Evolutionary conservation across 805 yeast genomes (phyloP).

Genomic region (Candida corydali): DNA sequence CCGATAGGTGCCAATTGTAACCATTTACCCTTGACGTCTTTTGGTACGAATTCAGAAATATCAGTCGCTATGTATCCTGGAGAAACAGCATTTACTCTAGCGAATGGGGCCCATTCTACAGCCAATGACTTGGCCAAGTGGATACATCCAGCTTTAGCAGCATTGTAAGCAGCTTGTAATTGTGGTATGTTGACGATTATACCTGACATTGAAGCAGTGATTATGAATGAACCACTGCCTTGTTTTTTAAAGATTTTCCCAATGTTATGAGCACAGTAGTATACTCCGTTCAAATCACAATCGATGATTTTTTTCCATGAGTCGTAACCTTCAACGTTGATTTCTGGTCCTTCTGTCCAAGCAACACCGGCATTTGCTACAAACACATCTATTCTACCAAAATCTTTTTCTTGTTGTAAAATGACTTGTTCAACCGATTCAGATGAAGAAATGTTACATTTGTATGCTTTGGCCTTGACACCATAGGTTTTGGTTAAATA

Average conservation of each 20-base stretch:
- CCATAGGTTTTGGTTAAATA: constrained; percentile 53
- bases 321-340: constrained; percentile 30
- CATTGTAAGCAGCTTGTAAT: constrained; percentile 44
- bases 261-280: constrained; percentile 40
- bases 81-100: constrained; percentile 39
- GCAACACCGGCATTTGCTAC: constrained; percentile 91
- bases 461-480: constrained; percentile 60
- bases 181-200: constrained; percentile 45
- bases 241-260: constrained; percentile 36
- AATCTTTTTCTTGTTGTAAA: constrained; percentile 54
- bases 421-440: constrained; percentile 48
- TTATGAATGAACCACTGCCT: constrained; percentile 39
- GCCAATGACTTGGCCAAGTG: constrained; percentile 43
- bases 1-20: constrained; percentile 41
- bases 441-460: constrained; percentile 51
- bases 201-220: constrained; percentile 47
- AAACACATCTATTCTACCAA: constrained; percentile 76
- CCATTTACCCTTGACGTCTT: constrained; percentile 33
- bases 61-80: constrained; percentile 44
- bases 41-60: constrained; percentile 32
- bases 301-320: constrained; percentile 34
- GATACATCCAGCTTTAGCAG: constrained; percentile 42
- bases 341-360: constrained; percentile 62
- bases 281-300: constrained; percentile 39
- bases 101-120: constrained; percentile 46